Evolutionary conservation across 768 basidiomycete genomes (phyloP).

Genomic region (Tremella fuciformis): DNA sequence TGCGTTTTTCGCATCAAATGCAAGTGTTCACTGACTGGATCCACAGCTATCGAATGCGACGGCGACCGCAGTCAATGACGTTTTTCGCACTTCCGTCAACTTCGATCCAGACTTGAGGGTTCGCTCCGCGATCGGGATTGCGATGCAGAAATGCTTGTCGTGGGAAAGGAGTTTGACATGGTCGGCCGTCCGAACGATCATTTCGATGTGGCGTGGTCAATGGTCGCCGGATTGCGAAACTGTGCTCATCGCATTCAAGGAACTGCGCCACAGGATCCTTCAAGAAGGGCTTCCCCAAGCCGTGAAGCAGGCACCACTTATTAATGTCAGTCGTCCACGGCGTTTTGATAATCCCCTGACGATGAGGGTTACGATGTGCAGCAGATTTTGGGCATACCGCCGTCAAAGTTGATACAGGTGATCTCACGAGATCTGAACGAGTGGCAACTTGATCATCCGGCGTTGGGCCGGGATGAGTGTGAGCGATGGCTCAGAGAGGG

Average conservation of each 20-base stretch:
- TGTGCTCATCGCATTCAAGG: slow-evolving; percentile 66
- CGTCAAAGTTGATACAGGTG: slow-evolving; percentile 69
- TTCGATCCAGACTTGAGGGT: slow-evolving; percentile 21
- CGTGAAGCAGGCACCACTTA: slow-evolving; percentile 68
- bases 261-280: slow-evolving; percentile 62
- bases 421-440: slow-evolving; percentile 66
- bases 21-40: background rate
- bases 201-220: slow-evolving; percentile 19
- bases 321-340: slow-evolving; percentile 63
- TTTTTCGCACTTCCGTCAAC: slow-evolving; percentile 26
- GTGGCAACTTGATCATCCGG: slow-evolving; percentile 82
- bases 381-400: slow-evolving; percentile 58
- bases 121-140: slow-evolving; percentile 53
- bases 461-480: slow-evolving; percentile 66
- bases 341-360: background rate
- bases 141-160: slow-evolving; percentile 44
- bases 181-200: slow-evolving; percentile 24
- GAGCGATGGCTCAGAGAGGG: slow-evolving; percentile 60
- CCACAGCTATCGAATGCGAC: slow-evolving; percentile 45
- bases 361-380: slow-evolving; percentile 69
- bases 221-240: slow-evolving; percentile 56
- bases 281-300: slow-evolving; percentile 62
- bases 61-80: slow-evolving; percentile 34
- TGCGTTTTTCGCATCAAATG: slow-evolving; percentile 22
- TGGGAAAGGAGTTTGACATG: slow-evolving; percentile 29